These are phyloP conservation scores for Colletotrichum plurivorum DNA, from an alignment of 2,329 filamentous ascomycete species.

Conservation along the genomic window DNA sequence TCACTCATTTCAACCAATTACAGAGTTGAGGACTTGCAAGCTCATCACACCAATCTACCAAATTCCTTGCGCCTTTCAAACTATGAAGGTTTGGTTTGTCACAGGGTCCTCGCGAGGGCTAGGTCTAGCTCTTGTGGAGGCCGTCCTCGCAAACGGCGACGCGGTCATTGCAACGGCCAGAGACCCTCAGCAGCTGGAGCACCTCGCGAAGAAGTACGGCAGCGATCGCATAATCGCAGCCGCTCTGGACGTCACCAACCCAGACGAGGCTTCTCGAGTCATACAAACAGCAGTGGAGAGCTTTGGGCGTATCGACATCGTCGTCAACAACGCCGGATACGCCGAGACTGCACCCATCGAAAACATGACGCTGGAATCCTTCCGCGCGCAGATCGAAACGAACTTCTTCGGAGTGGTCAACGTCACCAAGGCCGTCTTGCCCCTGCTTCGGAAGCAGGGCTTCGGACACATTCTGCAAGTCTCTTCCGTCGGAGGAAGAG, in stretches of 20 bases:
- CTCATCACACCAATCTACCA: too few relatives aligned
- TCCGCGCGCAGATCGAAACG: slow-evolving; percentile 68
- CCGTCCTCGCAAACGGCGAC: neutral
- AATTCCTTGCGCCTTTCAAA: neutral
- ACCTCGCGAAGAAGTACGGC: neutral
- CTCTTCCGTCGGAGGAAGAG: slow-evolving; percentile 51
- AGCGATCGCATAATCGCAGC: neutral
- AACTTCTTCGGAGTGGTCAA: slow-evolving; percentile 72
- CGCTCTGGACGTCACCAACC: neutral
- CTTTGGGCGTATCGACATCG: slow-evolving; percentile 70
- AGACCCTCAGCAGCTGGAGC: neutral
- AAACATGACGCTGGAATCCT: slow-evolving; percentile 61
- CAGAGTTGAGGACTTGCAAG: too few relatives aligned
- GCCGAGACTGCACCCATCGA: slow-evolving; percentile 68
- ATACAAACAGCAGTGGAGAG: slow-evolving; percentile 43
- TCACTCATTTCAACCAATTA: too few relatives aligned
- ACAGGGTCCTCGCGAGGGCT: neutral
- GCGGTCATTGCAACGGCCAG: neutral
- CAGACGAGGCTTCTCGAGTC: neutral
- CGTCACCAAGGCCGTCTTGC: slow-evolving; percentile 52
- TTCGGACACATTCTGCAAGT: slow-evolving; percentile 56
- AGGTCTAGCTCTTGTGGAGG: neutral
- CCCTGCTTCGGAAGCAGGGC: slow-evolving; percentile 49
- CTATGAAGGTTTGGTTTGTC: neutral
- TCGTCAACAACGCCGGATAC: slow-evolving; percentile 75